Base-by-base conservation (phyloP, 1,284 basidiomycete species). In the Moesziomyces sp. region DNA sequence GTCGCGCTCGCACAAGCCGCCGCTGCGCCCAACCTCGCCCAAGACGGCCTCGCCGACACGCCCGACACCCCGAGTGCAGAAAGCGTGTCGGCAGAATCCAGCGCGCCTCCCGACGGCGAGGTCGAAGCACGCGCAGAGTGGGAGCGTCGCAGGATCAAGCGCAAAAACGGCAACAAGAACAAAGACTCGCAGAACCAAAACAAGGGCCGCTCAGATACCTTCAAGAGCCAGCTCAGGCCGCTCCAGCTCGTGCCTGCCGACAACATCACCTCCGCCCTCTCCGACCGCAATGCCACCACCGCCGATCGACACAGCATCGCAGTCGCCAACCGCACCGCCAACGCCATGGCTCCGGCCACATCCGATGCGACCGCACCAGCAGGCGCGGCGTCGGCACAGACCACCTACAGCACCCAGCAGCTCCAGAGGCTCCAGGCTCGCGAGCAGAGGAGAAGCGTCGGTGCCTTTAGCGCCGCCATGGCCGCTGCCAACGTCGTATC, bases 51-150 rank as follows among this genome's bases (percentile, higher is more conserved):
- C 5, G 52, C 49, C 2, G 62, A 71, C 33, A 38, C 60, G 7
- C 43, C 67, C 13, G 51, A 61, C 18, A 63, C 67, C 1, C 56
- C 62, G 3, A 74, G 72, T 43, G 47, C 47, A 14, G 78, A 79
- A 28, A 69, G 71, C 43, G 58, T 58, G 2, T 71, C 75, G 2
- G 58, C 69, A 13, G 78, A 78, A 59, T 65, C 78, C 9, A 78
- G 77, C 48, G 78, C 80, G 26, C 81, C 81, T 19, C 81, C 80
- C 6, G 80, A 82, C 19, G 81, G 81, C 43, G 81, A 83, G 50
- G 68, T 82, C 8, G 81, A 83, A 47, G 81, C 81, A 19, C 63
- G 77, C 28, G 79, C 81, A 26, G 80, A 81, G 43, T 82, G 81
- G 81, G 81, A 81, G 50, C 67, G 78, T n/a, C 71, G 74, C 24